phyloP scores from a whole-genome alignment of 371 early-diverging fungal genomes.

The Thermomucor indicae-seudaticae region DNA sequence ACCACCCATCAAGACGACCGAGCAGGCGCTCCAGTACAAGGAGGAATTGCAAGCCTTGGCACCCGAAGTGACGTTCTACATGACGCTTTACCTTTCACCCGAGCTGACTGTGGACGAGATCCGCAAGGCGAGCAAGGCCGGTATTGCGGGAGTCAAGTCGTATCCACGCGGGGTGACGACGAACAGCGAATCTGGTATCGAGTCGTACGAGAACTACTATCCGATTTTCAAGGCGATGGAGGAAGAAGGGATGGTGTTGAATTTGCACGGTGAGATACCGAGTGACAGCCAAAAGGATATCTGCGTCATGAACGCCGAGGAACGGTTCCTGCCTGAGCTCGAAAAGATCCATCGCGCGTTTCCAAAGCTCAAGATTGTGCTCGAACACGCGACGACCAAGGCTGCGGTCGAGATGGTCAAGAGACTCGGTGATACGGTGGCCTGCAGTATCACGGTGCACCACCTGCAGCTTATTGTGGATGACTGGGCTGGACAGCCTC shows the following conservation, averaged over 20 bases:
- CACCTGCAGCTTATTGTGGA: slow-evolving; percentile 90
- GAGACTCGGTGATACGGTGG: slow-evolving; percentile 87
- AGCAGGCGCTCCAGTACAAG: slow-evolving; percentile 84
- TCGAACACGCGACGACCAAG: slow-evolving; percentile 95
- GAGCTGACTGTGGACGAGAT: slow-evolving; percentile 90
- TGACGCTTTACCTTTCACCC: slow-evolving; percentile 91
- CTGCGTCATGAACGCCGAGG: slow-evolving; percentile 96
- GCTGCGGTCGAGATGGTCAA: slow-evolving; percentile 93
- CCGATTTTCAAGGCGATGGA: slow-evolving; percentile 95
- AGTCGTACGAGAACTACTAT: slow-evolving; percentile 86
- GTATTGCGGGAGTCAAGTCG: slow-evolving; percentile 93
- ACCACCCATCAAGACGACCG: slow-evolving; percentile 86
- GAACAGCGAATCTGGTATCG: slow-evolving; percentile 93
- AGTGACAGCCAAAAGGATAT: slow-evolving; percentile 79
- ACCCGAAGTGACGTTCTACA: slow-evolving; percentile 83
- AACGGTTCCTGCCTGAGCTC: slow-evolving; percentile 83
- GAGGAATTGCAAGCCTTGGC: slow-evolving; percentile 75
- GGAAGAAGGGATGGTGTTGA: slow-evolving; percentile 88
- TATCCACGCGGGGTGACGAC: slow-evolving; percentile 98
- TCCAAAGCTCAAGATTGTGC: slow-evolving; percentile 90
- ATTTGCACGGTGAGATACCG: slow-evolving; percentile 95
- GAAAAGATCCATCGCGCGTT: slow-evolving; percentile 82
- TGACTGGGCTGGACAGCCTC: slow-evolving; percentile 96
- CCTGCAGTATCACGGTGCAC: slow-evolving; percentile 93
- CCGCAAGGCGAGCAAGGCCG: slow-evolving; percentile 77